phyloP scores from a whole-genome alignment of 768 basidiomycete species.

The Mrakia hoshinonis region DNA sequence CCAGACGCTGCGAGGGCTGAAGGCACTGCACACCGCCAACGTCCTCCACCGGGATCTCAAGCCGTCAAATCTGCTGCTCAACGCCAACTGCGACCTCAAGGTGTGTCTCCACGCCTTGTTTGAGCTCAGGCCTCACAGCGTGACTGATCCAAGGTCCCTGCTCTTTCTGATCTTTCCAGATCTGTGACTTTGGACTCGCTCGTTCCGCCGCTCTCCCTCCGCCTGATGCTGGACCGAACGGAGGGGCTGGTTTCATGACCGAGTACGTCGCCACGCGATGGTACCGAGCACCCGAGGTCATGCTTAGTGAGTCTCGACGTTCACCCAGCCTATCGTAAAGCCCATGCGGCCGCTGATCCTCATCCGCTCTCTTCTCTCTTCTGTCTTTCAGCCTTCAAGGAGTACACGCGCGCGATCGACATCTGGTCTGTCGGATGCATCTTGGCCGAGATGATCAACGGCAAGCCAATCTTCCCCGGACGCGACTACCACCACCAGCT shows the following conservation, averaged over 20 bases:
- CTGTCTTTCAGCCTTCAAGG: neutral
- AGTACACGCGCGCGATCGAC: slow-evolving; percentile 41
- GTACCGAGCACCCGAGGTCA: slow-evolving; percentile 49
- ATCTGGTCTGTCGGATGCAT: slow-evolving; percentile 57
- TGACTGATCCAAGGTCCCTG: neutral
- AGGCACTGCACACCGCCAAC: slow-evolving; percentile 88
- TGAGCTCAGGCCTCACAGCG: slow-evolving; percentile 11
- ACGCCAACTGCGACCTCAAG: slow-evolving; percentile 93
- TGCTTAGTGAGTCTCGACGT: slow-evolving; percentile 35
- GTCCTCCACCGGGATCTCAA: slow-evolving; percentile 87
- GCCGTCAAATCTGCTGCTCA: slow-evolving; percentile 87
- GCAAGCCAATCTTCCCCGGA: slow-evolving; percentile 92
- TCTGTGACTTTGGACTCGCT: slow-evolving; percentile 30
- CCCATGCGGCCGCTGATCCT: slow-evolving; percentile 28
- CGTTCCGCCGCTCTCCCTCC: slow-evolving; percentile 14
- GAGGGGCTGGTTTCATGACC: slow-evolving; percentile 41
- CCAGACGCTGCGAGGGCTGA: slow-evolving; percentile 78
- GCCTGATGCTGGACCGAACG: slow-evolving; percentile 31
- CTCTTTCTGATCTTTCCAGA: neutral
- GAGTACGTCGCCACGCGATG: slow-evolving; percentile 94
- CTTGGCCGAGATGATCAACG: slow-evolving; percentile 80
- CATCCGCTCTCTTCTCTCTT: neutral
- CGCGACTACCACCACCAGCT: slow-evolving; percentile 89
- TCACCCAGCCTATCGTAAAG: no score
- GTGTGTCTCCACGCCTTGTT: slow-evolving; percentile 44